These are phyloP conservation scores for Drosera capensis DNA, from an alignment of 148 eudicot genomes.

Conservation along the genomic window DNA sequence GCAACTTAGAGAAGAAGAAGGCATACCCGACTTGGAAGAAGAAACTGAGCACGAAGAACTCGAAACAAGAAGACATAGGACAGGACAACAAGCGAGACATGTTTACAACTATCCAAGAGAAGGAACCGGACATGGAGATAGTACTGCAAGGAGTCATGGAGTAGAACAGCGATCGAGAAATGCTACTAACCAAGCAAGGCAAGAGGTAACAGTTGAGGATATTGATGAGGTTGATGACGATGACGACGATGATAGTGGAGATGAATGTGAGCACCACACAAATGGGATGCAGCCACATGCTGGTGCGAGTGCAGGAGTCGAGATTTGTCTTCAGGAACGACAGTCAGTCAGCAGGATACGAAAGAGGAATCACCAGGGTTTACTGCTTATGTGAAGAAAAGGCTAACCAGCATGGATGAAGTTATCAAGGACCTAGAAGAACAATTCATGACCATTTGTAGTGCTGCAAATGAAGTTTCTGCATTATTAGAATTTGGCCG, in stretches of 20 bases:
- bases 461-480: constrained; percentile 54
- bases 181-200: too few relatives aligned
- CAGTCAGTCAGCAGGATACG: constrained; percentile 33
- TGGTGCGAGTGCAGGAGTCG: constrained; percentile 27
- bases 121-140: too few relatives aligned
- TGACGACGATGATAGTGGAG: constrained; percentile 33
- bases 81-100: not conserved
- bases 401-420: constrained; percentile 91
- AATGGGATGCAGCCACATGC: constrained; percentile 19
- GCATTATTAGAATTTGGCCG: constrained; percentile 56
- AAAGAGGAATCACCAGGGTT: constrained; percentile 74
- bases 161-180: too few relatives aligned
- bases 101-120: not conserved
- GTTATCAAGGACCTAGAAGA: constrained; percentile 84
- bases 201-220: constrained; percentile 58
- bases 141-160: too few relatives aligned
- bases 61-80: constrained; percentile 9
- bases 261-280: constrained; percentile 22
- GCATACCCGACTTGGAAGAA: constrained; percentile 93
- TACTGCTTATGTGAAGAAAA: constrained; percentile 73
- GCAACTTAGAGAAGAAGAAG: constrained; percentile 93
- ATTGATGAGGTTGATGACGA: constrained; percentile 45
- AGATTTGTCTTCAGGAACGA: constrained; percentile 44
- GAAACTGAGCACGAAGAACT: constrained; percentile 68
- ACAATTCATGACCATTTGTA: constrained; percentile 55